A percentile compares a stretch with the other conserved stretches of the same genome.
phyloP scores from a whole-genome alignment of 371 early-diverging fungal species.

The Zychaea mexicana region DNA sequence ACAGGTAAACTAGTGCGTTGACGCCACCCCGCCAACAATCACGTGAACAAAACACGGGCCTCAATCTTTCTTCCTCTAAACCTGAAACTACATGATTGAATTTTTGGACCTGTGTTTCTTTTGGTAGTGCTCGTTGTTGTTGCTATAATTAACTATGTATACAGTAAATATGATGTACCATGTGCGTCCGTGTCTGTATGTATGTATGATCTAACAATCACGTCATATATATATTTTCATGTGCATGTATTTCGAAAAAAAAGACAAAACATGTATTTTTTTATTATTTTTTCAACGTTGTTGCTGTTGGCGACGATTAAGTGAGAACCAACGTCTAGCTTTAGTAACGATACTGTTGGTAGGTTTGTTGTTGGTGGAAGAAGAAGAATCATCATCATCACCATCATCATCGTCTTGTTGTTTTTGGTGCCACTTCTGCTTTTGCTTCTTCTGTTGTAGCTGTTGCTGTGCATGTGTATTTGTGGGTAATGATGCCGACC shows the following conservation, averaged over 20 bases:
- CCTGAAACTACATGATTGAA: too few species aligned
- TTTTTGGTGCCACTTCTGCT: neutral
- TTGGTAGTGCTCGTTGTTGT: too few species aligned
- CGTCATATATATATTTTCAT: neutral
- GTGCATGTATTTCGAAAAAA: too few species aligned
- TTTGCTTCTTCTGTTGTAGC: neutral
- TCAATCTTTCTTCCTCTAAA: too few species aligned
- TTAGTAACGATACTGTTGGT: constrained; percentile 1
- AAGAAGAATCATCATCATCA: too few species aligned
- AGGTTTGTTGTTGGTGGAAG: neutral
- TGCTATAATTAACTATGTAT: too few species aligned
- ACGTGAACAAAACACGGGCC: too few species aligned
- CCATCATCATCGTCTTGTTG: too few species aligned
- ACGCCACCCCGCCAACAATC: too few species aligned
- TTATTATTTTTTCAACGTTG: neutral
- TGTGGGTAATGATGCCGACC: constrained; percentile 1
- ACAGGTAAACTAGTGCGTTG: too few species aligned
- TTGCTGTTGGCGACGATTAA: neutral
- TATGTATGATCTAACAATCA: neutral
- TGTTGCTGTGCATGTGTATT: neutral
- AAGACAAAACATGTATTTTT: neutral
- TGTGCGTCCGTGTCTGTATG: neutral
- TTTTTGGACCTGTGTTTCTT: too few species aligned
- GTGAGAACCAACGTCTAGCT: constrained; percentile 11
- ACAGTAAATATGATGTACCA: too few species aligned